Percentiles rank a stretch among this genome's conserved stretches.
These are phyloP conservation scores for Podaxis mareebaensis DNA, from an alignment of 768 basidiomycete genomes.

Conservation along the genomic window DNA sequence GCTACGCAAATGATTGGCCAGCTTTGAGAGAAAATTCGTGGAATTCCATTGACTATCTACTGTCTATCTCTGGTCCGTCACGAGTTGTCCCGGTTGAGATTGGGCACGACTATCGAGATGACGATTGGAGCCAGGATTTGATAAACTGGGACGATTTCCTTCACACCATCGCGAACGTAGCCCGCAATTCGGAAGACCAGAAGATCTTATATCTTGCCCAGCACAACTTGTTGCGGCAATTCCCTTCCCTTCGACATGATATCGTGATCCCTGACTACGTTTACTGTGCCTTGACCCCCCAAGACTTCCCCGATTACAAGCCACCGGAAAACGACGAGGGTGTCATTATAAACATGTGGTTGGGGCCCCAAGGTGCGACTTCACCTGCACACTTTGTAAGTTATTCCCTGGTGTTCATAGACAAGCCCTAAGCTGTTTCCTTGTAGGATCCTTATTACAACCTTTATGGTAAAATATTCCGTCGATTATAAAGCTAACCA, in stretches of 20 bases:
- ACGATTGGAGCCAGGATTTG: constrained; percentile 80
- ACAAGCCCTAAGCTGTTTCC: constrained; percentile 9
- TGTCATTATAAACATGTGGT: constrained; percentile 75
- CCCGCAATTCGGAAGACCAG: constrained; percentile 16
- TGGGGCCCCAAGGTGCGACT: constrained; percentile 75
- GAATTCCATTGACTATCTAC: constrained; percentile 70
- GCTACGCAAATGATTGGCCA: constrained; percentile 72
- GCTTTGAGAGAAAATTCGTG: constrained; percentile 73
- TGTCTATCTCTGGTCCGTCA: constrained; percentile 70
- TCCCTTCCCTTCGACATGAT: constrained; percentile 75
- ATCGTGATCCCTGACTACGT: constrained; percentile 88
- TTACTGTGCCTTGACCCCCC: constrained; percentile 57
- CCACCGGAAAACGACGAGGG: constrained; percentile 69
- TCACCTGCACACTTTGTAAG: constrained; percentile 88
- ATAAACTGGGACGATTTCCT: constrained; percentile 76
- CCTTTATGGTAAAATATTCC: constrained; percentile 62
- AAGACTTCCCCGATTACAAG: constrained; percentile 51
- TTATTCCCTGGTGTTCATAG: constrained; percentile 16
- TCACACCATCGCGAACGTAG: constrained; percentile 30
- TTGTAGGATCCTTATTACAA: constrained; percentile 91
- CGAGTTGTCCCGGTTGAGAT: constrained; percentile 90
- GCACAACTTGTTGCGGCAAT: constrained; percentile 82
- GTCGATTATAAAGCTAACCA: constrained; percentile 2
- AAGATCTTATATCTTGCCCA: constrained; percentile 83
- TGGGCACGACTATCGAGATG: constrained; percentile 77